Percentiles rank a stretch among this genome's conserved stretches.
phyloP scores from a whole-genome alignment of 2,329 filamentous ascomycete genomes.

The Aspergillus sp. region DNA sequence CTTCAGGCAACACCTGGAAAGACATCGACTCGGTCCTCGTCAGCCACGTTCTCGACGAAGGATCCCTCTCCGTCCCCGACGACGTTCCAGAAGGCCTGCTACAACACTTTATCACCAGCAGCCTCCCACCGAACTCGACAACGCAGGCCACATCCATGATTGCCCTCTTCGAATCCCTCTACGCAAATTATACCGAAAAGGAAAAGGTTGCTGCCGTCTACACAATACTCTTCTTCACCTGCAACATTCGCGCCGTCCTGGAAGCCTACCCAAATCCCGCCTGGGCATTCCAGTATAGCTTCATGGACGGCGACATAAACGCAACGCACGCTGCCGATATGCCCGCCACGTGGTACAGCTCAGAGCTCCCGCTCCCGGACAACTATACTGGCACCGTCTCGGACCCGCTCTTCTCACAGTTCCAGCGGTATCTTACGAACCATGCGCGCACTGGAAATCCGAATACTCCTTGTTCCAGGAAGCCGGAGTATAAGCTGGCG shows the following conservation, averaged over 20 bases:
- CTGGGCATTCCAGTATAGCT: background rate
- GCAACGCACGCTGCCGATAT: background rate
- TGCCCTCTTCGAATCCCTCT: background rate
- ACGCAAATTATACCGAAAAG: background rate
- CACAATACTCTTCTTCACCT: background rate
- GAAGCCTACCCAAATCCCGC: background rate
- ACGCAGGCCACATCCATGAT: background rate
- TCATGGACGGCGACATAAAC: background rate
- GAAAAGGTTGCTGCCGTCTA: background rate
- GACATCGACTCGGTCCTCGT: background rate
- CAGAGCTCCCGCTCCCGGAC: background rate
- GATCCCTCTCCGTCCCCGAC: background rate
- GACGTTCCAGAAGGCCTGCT: background rate
- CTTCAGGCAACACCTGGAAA: background rate
- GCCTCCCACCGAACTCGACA: background rate
- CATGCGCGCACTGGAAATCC: constrained; percentile 9
- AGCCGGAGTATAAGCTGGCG: background rate
- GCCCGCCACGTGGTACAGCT: background rate
- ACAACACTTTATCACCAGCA: background rate
- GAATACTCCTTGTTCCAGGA: background rate
- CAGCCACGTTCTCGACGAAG: background rate
- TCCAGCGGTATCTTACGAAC: constrained; percentile 9
- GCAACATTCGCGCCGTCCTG: background rate
- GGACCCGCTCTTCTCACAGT: background rate
- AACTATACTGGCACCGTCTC: background rate